Percentiles rank a stretch among this genome's conserved stretches.
Evolutionary conservation across 1,284 basidiomycete genomes (phyloP).

Genomic region (Coniferiporia sulphurascens): DNA sequence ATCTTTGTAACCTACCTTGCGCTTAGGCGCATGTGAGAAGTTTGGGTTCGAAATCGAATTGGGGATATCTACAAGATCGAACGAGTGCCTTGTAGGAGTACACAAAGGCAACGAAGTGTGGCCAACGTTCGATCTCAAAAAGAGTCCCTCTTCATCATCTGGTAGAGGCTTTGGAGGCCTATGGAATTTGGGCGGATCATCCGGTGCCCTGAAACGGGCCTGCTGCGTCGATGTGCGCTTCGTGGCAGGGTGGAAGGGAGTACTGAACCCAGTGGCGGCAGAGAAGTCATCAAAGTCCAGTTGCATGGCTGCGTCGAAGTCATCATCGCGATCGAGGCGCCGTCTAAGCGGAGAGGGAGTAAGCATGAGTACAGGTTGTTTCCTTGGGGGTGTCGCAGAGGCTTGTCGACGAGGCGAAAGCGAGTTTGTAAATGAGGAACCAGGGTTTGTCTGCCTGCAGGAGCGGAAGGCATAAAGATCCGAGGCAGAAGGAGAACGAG

Average conservation of each 20-base stretch:
- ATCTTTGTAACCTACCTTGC: slow-evolving; percentile 14
- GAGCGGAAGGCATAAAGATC: slow-evolving; percentile 13
- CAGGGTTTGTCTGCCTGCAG: slow-evolving; percentile 1
- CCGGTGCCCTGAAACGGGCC: slow-evolving; percentile 3
- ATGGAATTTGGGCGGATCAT: slow-evolving; percentile 7
- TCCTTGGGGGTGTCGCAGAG: slow-evolving; percentile 15
- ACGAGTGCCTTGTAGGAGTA: slow-evolving; percentile 9
- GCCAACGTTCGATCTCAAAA: slow-evolving; percentile 14
- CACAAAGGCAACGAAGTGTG: slow-evolving; percentile 17
- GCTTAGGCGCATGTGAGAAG: slow-evolving; percentile 18
- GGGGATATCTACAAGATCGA: slow-evolving; percentile 1
- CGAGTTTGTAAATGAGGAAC: slow-evolving; percentile 11
- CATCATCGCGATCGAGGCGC: slow-evolving; percentile 2
- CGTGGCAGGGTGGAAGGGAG: slow-evolving; percentile 6
- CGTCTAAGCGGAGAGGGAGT: slow-evolving; percentile 17
- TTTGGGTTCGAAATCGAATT: slow-evolving; percentile 7
- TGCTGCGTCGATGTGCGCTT: background rate
- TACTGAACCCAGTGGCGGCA: slow-evolving; percentile 13
- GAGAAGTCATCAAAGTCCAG: slow-evolving; percentile 18
- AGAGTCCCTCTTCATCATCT: slow-evolving; percentile 18
- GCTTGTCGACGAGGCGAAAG: slow-evolving; percentile 10
- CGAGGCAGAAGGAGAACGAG: slow-evolving; percentile 7
- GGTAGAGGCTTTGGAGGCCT: background rate
- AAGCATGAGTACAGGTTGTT: slow-evolving; percentile 14
- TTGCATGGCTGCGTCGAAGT: slow-evolving; percentile 17